Evolutionary conservation across 768 basidiomycete genomes (phyloP), one percentile per base, ranked within the genome.

Genomic region (Russula griseocarnosa): DNA sequence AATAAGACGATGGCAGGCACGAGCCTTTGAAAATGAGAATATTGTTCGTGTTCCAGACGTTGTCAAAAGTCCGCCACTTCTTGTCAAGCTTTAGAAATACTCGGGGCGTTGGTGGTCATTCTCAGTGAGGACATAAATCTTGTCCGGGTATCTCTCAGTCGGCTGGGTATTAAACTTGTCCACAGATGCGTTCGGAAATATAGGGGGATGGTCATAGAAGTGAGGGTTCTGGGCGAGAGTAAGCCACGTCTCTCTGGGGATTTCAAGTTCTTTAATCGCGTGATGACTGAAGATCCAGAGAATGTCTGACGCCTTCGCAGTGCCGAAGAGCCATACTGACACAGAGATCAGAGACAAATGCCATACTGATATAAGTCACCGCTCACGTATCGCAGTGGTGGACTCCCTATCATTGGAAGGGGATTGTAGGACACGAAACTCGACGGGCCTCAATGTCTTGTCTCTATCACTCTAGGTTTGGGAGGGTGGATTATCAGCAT

Each of bases 191-290:
- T 20, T 26, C 40, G 40, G 55, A 5, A 20, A 30, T 20, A 1
- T 4, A 28, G 55, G 36, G 24, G 7, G 38, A 28, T 6, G 10
- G 3, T 10, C 9, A 18, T 63, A 63, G 22, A 63, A 63, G 20
- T 53, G 57, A 7, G 62, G 51, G n/a, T 59, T 63, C 42, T 54
- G 57, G 18, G 36, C 18, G 3, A 63, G 57, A n/a, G 32, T 47
- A 26, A 63, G 42, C 0, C 34, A 52, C n/a, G 3, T 34, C 8
- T 46, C 62, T 8, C 3, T 13, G 14, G 36, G 36, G 4, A 13
- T 13, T 13, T 36, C 5, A 36, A 13, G 36, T 36, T 36, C 13
- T 13, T 36, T 36, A 5, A 13, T 11, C 36, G 36, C 36, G 13
- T 16, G 47, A 36, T 44, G 62, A 24, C 8, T 36, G 22, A 54